phyloP scores from a whole-genome alignment of 768 basidiomycete genomes.

The Podaxis mareebaensis region DNA sequence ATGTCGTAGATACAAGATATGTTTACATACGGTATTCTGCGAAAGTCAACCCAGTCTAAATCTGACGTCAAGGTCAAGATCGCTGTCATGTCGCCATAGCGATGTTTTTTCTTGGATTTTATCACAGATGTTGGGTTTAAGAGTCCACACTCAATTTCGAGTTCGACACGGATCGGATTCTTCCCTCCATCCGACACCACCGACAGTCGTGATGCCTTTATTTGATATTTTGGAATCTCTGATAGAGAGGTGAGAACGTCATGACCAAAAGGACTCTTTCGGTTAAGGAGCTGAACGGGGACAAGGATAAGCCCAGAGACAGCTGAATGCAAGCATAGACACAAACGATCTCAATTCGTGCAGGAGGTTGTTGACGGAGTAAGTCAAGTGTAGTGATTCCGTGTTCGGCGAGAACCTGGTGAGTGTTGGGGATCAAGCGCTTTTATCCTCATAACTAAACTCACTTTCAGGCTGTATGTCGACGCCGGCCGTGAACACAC shows the following conservation, averaged over 20 bases:
- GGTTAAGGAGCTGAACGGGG: slow-evolving; percentile 62
- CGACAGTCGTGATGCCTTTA: slow-evolving; percentile 51
- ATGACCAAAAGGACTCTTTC: slow-evolving; percentile 71
- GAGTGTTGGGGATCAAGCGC: not conserved
- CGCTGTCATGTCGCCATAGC: slow-evolving; percentile 60
- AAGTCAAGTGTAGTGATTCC: slow-evolving; percentile 64
- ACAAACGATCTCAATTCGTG: slow-evolving; percentile 63
- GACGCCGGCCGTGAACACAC: not conserved
- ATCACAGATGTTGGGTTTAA: slow-evolving; percentile 22
- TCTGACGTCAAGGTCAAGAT: slow-evolving; percentile 80
- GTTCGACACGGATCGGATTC: slow-evolving; percentile 55
- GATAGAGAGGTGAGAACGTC: slow-evolving; percentile 61
- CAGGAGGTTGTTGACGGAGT: slow-evolving; percentile 56
- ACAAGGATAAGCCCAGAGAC: not conserved
- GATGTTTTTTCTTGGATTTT: slow-evolving; percentile 43
- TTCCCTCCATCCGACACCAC: slow-evolving; percentile 45
- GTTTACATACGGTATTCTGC: slow-evolving; percentile 66
- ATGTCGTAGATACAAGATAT: not conserved
- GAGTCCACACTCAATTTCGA: slow-evolving; percentile 61
- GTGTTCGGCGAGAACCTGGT: slow-evolving; percentile 71
- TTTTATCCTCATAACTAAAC: not conserved
- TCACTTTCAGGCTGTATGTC: slow-evolving; percentile 34
- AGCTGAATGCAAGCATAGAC: not conserved
- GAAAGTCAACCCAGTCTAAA: slow-evolving; percentile 72
- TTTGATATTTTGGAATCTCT: slow-evolving; percentile 65